Base-by-base conservation (phyloP, 73 alveolate genomes). In the Effrenium voratum region DNA sequence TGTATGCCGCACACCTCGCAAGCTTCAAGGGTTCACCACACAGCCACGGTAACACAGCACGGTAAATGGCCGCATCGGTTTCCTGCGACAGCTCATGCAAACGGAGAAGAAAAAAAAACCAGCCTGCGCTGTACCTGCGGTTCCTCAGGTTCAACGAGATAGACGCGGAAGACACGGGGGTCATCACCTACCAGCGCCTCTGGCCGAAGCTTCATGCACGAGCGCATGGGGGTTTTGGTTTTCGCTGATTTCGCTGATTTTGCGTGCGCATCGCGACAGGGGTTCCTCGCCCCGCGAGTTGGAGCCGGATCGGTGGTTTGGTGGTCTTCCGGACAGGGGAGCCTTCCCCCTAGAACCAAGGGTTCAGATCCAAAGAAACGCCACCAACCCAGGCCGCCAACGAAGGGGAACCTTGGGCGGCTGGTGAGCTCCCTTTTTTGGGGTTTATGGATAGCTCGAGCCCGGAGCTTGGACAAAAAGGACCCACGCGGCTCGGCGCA, bases 181-280 rank as follows among this genome's bases (percentile, higher is more conserved):
- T 90, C 41, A 90, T 90, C 55, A 90, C 97, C 44, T 90, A 66
- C 41, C 97, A 90, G 97, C 43, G 12, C n/a, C 97, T 46, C n/a
- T 50, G 60, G 76, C 34, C 8, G 38, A 60, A 32, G 34, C 40
- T 22, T 40, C 41, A 4, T 0, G 40, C 30, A 38, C n/a, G 40
- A 32, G 24, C 22, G 49, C 52, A 16, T 19, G 77, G 34, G 34
- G 43, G n/a, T n/a, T n/a, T n/a, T n/a, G n/a, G n/a, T n/a, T n/a
- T n/a, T n/a, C n/a, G n/a, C n/a, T n/a, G n/a, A n/a, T n/a, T n/a
- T n/a, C n/a, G n/a, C n/a, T n/a, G n/a, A n/a, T n/a, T n/a, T n/a
- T n/a, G n/a, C n/a, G n/a, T n/a, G n/a, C n/a, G n/a, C n/a, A n/a
- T n/a, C n/a, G n/a, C n/a, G n/a, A n/a, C n/a, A n/a, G n/a, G n/a